phyloP scores from a whole-genome alignment of 805 yeast genomes.

The Yarrowia sp. region DNA sequence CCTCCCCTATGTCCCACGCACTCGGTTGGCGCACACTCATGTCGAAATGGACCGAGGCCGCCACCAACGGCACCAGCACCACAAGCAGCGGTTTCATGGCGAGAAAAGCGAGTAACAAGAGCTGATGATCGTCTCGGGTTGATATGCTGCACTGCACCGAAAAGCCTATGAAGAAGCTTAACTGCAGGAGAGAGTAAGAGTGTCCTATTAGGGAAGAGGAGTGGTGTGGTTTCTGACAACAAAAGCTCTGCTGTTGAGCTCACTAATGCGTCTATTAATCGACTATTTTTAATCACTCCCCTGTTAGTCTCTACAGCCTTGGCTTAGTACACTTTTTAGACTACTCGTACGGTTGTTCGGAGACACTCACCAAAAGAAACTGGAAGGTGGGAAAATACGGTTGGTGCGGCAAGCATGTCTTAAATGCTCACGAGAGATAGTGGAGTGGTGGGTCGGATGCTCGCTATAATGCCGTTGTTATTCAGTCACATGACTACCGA shows the following conservation, averaged over 20 bases:
- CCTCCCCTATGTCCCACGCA: conserved; percentile 19
- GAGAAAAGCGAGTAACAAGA: too few relatives aligned
- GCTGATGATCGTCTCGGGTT: too few relatives aligned
- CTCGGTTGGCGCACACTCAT: conserved; percentile 24
- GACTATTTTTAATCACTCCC: too few relatives aligned
- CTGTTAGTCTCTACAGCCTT: not conserved
- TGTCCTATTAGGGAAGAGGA: too few relatives aligned
- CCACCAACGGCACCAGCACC: conserved; percentile 24
- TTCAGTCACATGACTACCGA: too few relatives aligned
- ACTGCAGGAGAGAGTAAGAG: too few relatives aligned
- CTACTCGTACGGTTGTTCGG: not conserved
- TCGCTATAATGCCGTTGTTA: rapidly evolving
- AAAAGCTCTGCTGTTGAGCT: too few relatives aligned
- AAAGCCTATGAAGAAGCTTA: not conserved
- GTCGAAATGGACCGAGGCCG: conserved; percentile 28
- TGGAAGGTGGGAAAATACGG: not conserved
- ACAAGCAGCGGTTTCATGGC: conserved; percentile 4
- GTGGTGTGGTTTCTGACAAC: too few relatives aligned
- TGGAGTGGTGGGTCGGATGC: not conserved
- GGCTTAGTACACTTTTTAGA: not conserved
- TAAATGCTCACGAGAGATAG: not conserved
- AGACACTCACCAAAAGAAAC: too few relatives aligned
- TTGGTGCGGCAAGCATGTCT: conserved; percentile 3
- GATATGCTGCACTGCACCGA: not conserved
- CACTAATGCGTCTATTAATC: too few relatives aligned